Base-by-base conservation (phyloP, 2,329 filamentous ascomycete genomes). In the Didymella segeticola region DNA sequence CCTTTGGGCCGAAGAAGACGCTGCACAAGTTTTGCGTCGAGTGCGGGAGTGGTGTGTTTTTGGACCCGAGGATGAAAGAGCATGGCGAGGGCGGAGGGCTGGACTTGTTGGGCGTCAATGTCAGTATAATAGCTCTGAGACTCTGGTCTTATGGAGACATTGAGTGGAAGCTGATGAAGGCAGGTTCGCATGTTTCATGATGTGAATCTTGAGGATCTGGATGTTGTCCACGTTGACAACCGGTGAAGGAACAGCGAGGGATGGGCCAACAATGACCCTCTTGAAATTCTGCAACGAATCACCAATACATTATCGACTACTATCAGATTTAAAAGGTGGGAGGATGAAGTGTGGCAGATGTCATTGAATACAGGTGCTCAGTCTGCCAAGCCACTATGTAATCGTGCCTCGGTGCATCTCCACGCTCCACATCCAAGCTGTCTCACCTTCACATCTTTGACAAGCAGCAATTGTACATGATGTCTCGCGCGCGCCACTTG, bases 11-110 rank as follows among this genome's bases (percentile, higher is more conserved):
- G 1, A 69, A 68, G 49, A 60, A 50, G 25, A 65, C 56, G 36
- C 20, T 63, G 37, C 69, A 72, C 43, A 64, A 57, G 50, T 72
- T 71, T 31, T 73, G 68, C 53, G 49, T 43, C 1, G 36, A 47
- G 8, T 73, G 70, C 57, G 67, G 67, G 25, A 69, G 66, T 27
- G 61, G 61, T 11, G 57, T 72, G 9, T 71, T 64, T 39, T 68
- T 69, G 26, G 67, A 68, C 53, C 62, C 68, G 4, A 59, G 58
- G 37, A 62, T 67, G 62, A 43, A 20, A 41, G 61, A 66, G 36
- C 59, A 57, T 43, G 68, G 62, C 22, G 54, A 66, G 27, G 43
- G 31, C 8, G 43, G 34, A 36, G 45, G 22, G 1, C 42, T 47
- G 23, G 67, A 71, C 55, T 36, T 72, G 11, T 14, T 70, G 26